Evolutionary conservation across 2,329 filamentous ascomycete genomes (phyloP).

Genomic region (Colletotrichum orbiculare): DNA sequence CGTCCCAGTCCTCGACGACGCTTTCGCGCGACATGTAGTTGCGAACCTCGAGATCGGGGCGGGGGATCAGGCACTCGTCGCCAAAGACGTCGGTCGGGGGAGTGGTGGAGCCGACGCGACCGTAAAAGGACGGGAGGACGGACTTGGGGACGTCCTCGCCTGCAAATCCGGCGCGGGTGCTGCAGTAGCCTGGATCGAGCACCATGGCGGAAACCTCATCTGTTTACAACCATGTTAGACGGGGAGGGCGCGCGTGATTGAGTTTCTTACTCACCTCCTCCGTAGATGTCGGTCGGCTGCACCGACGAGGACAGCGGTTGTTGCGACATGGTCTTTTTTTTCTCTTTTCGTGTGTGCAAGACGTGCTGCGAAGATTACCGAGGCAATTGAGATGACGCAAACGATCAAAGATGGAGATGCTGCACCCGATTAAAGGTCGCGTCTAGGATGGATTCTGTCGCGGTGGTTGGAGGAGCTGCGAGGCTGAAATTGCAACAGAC

Average conservation of each 20-base stretch:
- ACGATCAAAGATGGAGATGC: constrained; percentile 30
- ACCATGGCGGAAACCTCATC: constrained; percentile 98
- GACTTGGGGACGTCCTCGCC: constrained; percentile 98
- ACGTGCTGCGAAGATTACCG: constrained; percentile 20
- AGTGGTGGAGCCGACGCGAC: constrained; percentile 63
- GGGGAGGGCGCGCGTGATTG: constrained; percentile 18
- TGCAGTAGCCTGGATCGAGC: constrained; percentile 92
- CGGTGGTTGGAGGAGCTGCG: constrained; percentile 35
- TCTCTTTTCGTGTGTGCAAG: constrained; percentile 35
- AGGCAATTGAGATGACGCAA: constrained; percentile 20
- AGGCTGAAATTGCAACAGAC: constrained; percentile 36
- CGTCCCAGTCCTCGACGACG: constrained; percentile 96
- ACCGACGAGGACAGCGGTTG: constrained; percentile 66
- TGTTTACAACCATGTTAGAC: constrained; percentile 49
- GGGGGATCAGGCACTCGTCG: constrained; percentile 88
- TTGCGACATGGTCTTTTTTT: constrained; percentile 57
- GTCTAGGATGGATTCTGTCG: constrained; percentile 27
- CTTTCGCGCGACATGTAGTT: constrained; percentile 93
- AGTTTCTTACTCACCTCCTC: constrained; percentile 61
- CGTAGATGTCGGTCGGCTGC: constrained; percentile 72
- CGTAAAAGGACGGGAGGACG: constrained; percentile 91
- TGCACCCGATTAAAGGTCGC: constrained; percentile 27
- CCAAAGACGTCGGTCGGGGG: constrained; percentile 77
- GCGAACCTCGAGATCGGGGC: constrained; percentile 81
- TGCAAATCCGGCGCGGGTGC: constrained; percentile 93